Evolutionary conservation across 2,329 filamentous ascomycete species (phyloP), one percentile per base, ranked within the genome.

Genomic region (Penicillium psychrosexuale): DNA sequence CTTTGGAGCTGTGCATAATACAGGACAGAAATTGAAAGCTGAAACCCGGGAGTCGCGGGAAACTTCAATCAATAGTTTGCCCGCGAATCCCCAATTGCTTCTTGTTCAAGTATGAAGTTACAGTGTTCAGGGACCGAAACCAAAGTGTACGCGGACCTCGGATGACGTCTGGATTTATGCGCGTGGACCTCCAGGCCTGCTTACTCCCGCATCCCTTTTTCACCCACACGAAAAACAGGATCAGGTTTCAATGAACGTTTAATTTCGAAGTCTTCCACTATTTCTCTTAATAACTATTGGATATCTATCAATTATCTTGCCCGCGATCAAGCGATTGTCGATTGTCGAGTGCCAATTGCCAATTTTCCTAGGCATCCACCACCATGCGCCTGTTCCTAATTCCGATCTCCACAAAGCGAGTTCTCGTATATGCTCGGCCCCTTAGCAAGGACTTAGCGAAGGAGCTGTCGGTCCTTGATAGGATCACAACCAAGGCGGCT

Each of bases 371-470:
- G 30, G 28, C 13, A 34, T 33, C n/a, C 8, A 30, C 28, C 40
- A 37, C 50, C 58, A 97, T 99, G 94, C 90, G 91, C 72, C 83
- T 99, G 74, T 96, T 91, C 77, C 86, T 99, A 61, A 84, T 99
- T 54, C 94, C 94, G 59, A 88, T 99, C 66, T 96, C 93, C 56
- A 96, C 91, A 62, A 85, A 89, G 69, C 88, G 92, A 68, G 92
- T 91, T 48, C 84, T 99, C 59, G 85, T 99, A 67, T 97, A 96
- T 79, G 95, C 90, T 75, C 89, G 96, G 70, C 87, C 88, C 61
- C 77, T 89, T 60, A 81, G 85, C 67, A 75, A 79, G 49, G 78
- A 84, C 45, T 75, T 81, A 36, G 72, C 81, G 8, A 76, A 80
- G 37, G 76, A 82, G 51, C 80, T 81, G 19, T 80, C 80, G n/a